Evolutionary conservation across 768 basidiomycete species (phyloP).

Genomic region (Mrakia frigida): DNA sequence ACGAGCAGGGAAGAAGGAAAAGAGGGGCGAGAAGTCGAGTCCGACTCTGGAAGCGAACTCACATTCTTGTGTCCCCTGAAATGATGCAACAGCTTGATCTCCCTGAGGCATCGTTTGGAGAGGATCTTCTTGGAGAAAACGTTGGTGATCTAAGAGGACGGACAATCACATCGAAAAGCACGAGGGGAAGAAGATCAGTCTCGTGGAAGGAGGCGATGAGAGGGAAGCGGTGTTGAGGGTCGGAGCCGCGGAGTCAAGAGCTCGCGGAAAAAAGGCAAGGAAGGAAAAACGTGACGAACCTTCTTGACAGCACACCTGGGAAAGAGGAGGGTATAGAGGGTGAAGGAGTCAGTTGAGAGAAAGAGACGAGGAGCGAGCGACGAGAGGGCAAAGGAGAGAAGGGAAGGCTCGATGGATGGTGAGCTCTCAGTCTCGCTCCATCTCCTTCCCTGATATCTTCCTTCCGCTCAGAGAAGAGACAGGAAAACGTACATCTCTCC

Average conservation of each 20-base stretch:
- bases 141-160: conserved; percentile 42
- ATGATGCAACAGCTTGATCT: conserved; percentile 86
- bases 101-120: conserved; percentile 91
- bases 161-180: conserved; percentile 4
- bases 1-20: background rate
- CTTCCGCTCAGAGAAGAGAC: too few relatives aligned
- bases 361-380: background rate
- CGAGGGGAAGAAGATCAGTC: background rate
- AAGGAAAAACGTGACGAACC: conserved; percentile 23
- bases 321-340: background rate
- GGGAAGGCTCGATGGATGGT: background rate
- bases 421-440: background rate
- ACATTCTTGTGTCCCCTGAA: conserved; percentile 99
- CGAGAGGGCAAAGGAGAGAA: background rate
- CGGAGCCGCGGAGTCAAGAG: background rate
- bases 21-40: background rate
- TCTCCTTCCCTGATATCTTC: background rate
- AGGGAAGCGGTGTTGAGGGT: background rate
- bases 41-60: too few relatives aligned
- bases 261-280: background rate
- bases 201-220: conserved; percentile 52
- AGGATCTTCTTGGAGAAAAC: conserved; percentile 57
- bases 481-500: conserved; percentile 40
- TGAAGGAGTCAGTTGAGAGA: background rate
- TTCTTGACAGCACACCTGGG: conserved; percentile 39